Percentiles rank a stretch among this genome's conserved stretches.
Evolutionary conservation across 331 rosid species (phyloP).

Genomic region (Acacia pycnantha): DNA sequence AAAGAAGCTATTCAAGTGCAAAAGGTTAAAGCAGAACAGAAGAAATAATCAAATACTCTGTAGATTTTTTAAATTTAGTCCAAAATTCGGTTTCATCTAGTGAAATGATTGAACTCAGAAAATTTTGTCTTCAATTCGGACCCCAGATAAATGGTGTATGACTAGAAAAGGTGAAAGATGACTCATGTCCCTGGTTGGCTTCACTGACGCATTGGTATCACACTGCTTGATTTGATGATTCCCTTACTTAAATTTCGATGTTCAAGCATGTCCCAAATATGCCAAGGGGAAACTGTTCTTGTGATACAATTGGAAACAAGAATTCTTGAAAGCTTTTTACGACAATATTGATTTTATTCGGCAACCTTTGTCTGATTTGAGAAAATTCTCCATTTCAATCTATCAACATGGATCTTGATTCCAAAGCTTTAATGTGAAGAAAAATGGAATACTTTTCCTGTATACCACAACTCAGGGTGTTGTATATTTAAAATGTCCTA

Average conservation of each 20-base stretch:
- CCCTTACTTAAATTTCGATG: background rate
- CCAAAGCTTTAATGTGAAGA: background rate
- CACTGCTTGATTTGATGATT: constrained; percentile 10
- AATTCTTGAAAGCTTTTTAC: background rate
- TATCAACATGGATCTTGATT: background rate
- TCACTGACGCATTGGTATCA: background rate
- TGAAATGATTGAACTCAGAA: background rate
- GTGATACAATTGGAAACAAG: background rate
- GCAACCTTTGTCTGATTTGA: background rate
- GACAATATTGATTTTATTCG: background rate
- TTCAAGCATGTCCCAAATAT: background rate
- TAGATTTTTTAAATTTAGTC: background rate
- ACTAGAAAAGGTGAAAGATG: background rate
- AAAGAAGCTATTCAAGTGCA: background rate
- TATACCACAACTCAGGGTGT: background rate
- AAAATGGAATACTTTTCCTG: background rate
- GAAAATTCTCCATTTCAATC: background rate
- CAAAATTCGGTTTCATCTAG: background rate
- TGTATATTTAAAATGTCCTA: constrained; percentile 6
- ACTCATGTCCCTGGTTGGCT: background rate
- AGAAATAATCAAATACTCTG: background rate
- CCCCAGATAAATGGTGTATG: background rate
- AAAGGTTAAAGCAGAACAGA: background rate
- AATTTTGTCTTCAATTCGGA: background rate
- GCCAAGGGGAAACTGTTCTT: background rate